Evolutionary conservation across 352 stramenopile genomes (phyloP), one percentile per base, ranked within the genome.

Genomic region (Phytophthora sp.): DNA sequence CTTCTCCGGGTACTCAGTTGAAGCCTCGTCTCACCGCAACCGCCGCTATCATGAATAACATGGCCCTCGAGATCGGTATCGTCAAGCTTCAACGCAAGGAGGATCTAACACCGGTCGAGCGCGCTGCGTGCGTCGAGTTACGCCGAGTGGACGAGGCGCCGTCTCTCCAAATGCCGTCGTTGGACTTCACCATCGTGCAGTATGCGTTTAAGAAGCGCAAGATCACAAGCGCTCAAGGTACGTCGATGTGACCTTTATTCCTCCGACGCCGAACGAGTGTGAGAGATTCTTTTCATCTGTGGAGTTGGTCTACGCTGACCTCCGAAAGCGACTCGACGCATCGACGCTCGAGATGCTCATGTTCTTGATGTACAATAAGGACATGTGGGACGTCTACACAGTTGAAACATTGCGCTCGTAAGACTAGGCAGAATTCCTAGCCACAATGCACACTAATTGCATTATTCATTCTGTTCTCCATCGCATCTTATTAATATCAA

Each of bases 301-400:
- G 9, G 16, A 38, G 6, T 3, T 38, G 31, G 31, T 38, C 16
- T 30, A 66, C 53, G 29, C 53, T 38, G 16, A 69, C 39, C 29
- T 63, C 0, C 39, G 52, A 2, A 57, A 73, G 30, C 21, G 45
- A 20, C 61, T 73, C 58, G 66, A 62, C 7, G 9, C 49, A 24
- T 49, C 58, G 4, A 73, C 66, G 16, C 39, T 73, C 0, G 59
- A 69, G 24, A 63, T 62, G 7, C 31, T 38, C 5, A 62, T 69
- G 58, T 50, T 54, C 4, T 21, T 62, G 12, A 41, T 59, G 52
- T 38, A 39, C 38, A 59, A 51, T 39, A 54, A 38, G 21, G 44
- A 41, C 31, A 65, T 65, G 21, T 65, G 45, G 42, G 57, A 65
- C 24, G 46, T 57, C 5, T 65, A 65, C 45, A 63, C 16, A 26